Base-by-base conservation (phyloP, 257 asterid species). In the Ilex aquifolium region DNA sequence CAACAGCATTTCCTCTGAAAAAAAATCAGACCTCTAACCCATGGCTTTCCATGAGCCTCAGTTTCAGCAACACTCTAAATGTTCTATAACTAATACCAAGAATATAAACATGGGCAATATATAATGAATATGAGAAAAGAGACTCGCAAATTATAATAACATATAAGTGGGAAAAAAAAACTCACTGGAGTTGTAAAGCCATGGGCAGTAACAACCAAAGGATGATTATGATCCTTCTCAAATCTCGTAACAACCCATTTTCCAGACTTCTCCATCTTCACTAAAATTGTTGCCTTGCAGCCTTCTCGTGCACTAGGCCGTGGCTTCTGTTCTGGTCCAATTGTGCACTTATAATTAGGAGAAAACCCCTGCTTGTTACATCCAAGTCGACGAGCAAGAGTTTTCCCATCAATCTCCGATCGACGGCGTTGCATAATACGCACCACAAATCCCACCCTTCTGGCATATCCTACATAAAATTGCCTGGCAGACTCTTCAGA, bases 251-350 rank as follows among this genome's bases (percentile, higher is more conserved):
- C 83, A 27, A 64, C 50, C 80, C 80, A 74, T 64, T 67, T 77
- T 44, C 75, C 77, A 4, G 59, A 50, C 13, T 60, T 69, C 59
- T 73, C 77, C 52, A 44, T 74, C 61, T 71, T 74, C 31, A 77
- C 80, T 48, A 74, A 65, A 13, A 77, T 64, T 79, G 70, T 77
- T 16, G 82, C 82, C 59, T 77, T 77, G 56, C 79, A 77, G 32
- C 79, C 79, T 66, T 73, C 82, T 63, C 79, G 62, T 52, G 80
- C 70, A 42, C 72, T 63, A 7, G 74, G 60, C 54, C 79, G 73
- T 8, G 76, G 77, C 65, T 73, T 77, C 52, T 29, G 63, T 14
- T 51, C 57, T 17, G 69, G 67, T 56, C 73, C 27, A 21, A 21
- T 21, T 21, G 27, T 66, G 50, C 64, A 16, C 65, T 60, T 73